Conservation (phyloP, 345 rosid species). For the Boechera retrofracta region DNA sequence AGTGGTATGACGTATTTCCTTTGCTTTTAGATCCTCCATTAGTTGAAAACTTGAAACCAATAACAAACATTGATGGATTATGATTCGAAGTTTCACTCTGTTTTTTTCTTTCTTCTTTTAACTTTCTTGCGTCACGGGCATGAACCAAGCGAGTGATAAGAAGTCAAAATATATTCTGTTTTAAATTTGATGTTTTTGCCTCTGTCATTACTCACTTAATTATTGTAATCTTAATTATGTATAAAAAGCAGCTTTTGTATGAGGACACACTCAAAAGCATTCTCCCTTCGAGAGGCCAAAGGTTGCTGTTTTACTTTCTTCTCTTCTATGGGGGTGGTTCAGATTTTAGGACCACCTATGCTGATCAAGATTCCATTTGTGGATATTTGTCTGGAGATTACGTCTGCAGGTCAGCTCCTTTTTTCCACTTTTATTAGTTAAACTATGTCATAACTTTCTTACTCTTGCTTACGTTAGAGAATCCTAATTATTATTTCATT, state of each 20-base stretch:
- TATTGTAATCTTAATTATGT: slow-evolving; percentile 37
- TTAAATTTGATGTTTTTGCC: slow-evolving; percentile 41
- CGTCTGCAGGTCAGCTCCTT: slow-evolving; percentile 46
- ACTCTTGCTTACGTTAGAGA: slow-evolving; percentile 46
- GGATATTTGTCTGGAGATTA: slow-evolving; percentile 43
- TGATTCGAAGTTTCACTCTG: slow-evolving; percentile 44
- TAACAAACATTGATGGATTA: slow-evolving; percentile 35
- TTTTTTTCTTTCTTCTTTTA: neutral
- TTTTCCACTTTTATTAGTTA: slow-evolving; percentile 33
- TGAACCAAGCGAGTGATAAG: slow-evolving; percentile 42
- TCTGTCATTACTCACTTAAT: slow-evolving; percentile 48
- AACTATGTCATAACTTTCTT: slow-evolving; percentile 44
- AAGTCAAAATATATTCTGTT: slow-evolving; percentile 45
- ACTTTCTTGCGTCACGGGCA: slow-evolving; percentile 41
- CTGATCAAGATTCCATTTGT: slow-evolving; percentile 40
- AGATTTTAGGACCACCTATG: slow-evolving; percentile 44
- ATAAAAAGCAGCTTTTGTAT: slow-evolving; percentile 40
- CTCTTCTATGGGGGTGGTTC: slow-evolving; percentile 41
- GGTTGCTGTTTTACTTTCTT: slow-evolving; percentile 46
- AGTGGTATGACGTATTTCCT: slow-evolving; percentile 46
- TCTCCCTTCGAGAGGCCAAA: slow-evolving; percentile 46
- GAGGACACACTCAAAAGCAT: slow-evolving; percentile 42
- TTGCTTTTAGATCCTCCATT: slow-evolving; percentile 43
- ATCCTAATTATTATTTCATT: slow-evolving; percentile 40
- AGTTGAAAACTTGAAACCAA: slow-evolving; percentile 43